phyloP scores from a whole-genome alignment of 139 green algal genomes.

The Volvox reticuliferus region DNA sequence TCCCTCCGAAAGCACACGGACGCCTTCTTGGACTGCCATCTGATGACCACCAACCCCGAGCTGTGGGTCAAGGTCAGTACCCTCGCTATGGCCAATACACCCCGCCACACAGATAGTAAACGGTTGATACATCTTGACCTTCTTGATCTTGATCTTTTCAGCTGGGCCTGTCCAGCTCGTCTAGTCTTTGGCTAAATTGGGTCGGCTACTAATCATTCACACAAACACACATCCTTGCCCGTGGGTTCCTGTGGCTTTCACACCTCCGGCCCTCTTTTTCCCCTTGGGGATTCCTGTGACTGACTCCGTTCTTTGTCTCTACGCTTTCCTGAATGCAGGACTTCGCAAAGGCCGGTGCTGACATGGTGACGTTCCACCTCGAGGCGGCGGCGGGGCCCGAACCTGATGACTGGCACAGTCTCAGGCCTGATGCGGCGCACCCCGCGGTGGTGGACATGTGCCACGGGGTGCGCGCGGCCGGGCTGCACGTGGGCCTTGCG shows the following conservation, averaged over 20 bases:
- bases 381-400: conserved; percentile 64
- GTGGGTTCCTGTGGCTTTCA: too few species aligned
- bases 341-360: conserved; percentile 84
- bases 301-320: too few species aligned
- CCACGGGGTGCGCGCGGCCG: conserved; percentile 52
- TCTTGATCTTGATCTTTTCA: too few species aligned
- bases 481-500: conserved; percentile 89
- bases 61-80: conserved; percentile 76
- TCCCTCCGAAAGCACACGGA: conserved; percentile 82
- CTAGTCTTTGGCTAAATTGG: too few species aligned
- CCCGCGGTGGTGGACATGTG: conserved; percentile 43
- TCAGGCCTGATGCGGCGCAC: background rate
- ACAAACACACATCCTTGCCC: too few species aligned
- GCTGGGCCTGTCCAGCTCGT: too few species aligned
- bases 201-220: too few species aligned
- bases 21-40: conserved; percentile 94
- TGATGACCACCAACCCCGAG: conserved; percentile 73
- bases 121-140: too few species aligned
- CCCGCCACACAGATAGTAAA: too few species aligned
- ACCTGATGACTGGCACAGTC: conserved; percentile 3
- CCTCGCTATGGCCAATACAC: too few species aligned
- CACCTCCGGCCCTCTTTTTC: too few species aligned
- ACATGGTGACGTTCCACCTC: conserved; percentile 95
- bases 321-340: conserved; percentile 41
- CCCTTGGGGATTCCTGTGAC: too few species aligned